Evolutionary conservation across 306 rosid species (phyloP).

Genomic region (Lathyrus aphaca): DNA sequence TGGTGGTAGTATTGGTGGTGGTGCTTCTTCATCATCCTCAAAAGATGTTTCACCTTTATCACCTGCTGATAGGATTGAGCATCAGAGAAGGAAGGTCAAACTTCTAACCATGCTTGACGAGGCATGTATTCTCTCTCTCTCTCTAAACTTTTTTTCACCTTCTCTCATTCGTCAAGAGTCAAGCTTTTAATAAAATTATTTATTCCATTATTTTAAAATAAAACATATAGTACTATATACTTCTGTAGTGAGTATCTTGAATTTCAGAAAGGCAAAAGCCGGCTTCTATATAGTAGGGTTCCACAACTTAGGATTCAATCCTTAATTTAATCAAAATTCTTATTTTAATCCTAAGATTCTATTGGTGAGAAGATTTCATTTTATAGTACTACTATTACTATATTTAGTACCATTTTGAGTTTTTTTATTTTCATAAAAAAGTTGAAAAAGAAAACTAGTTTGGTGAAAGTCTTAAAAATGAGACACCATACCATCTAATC

Average conservation of each 20-base stretch:
- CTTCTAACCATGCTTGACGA: constrained; percentile 85
- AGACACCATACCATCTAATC: constrained; percentile 38
- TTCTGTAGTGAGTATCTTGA: constrained; percentile 48
- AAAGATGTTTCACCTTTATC: constrained; percentile 70
- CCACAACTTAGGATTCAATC: constrained; percentile 40
- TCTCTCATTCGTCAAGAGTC: constrained; percentile 56
- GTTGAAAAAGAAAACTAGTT: constrained; percentile 39
- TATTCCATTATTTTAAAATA: not conserved
- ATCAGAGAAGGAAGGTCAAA: constrained; percentile 89
- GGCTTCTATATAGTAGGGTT: constrained; percentile 57
- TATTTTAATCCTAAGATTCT: constrained; percentile 32
- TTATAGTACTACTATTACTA: not conserved
- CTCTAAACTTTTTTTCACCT: constrained; percentile 35
- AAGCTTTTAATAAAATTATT: constrained; percentile 38
- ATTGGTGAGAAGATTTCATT: constrained; percentile 45
- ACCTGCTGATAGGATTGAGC: constrained; percentile 81
- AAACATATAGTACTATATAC: constrained; percentile 41
- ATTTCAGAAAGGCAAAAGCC: constrained; percentile 54
- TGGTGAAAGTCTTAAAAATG: constrained; percentile 47
- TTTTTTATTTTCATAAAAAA: not conserved
- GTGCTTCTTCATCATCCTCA: constrained; percentile 60
- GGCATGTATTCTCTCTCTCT: constrained; percentile 61
- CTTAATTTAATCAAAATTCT: constrained; percentile 25
- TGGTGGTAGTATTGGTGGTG: constrained; percentile 39
- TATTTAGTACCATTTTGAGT: constrained; percentile 1